Evolutionary conservation across 768 basidiomycete genomes (phyloP), one percentile per base, ranked within the genome.

Genomic region (Gyrodon lividus): DNA sequence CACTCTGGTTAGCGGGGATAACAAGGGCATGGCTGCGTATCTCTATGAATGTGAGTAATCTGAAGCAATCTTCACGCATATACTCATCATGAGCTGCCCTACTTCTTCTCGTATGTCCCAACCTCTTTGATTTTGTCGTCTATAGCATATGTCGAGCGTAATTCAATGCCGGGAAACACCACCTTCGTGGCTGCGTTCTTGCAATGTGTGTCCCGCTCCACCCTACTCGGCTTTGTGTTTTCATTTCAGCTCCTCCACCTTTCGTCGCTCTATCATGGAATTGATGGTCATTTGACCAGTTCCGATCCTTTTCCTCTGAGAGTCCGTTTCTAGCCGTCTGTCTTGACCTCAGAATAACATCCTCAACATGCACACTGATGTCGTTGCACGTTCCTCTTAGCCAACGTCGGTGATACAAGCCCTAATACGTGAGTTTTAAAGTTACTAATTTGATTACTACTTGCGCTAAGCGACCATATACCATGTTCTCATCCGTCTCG

Each of bases 11-110:
- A 89, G 87, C 65, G 69, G 77, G 3, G 89, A 91, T 67, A 91
- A 91, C 72, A 91, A 92, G 65, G 89, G 89, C 35, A 89, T 91
- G 87, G 87, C 89, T 3, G 87, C 87, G 7, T 85, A 80, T 65
- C 64, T 90, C 16, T 92, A 88, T 54, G 89, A 91, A 75, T 71
- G 85, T 86, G 51, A 44, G 77, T 50, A 1, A 44, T 34, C 16
- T 8, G 24, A 20, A n/a, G 24, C 43, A 46, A 44, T 16, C 13
- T 28, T 26, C 19, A 13, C 1, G 12, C n/a, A 24, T 5, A 31
- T 39, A 35, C 46, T 38, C 14, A 39, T 28, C 4, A 22, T 20
- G 10, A 23, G 7, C 24, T 26, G 24, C 24, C 24, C 24, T 26
- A 31, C 14, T 46, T 47, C 38, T 8, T 24, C 6, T 12, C 13